A percentile compares a stretch with the other conserved stretches of the same genome.
phyloP scores from a whole-genome alignment of 768 basidiomycete genomes.

The Pleurotus ostreatus region DNA sequence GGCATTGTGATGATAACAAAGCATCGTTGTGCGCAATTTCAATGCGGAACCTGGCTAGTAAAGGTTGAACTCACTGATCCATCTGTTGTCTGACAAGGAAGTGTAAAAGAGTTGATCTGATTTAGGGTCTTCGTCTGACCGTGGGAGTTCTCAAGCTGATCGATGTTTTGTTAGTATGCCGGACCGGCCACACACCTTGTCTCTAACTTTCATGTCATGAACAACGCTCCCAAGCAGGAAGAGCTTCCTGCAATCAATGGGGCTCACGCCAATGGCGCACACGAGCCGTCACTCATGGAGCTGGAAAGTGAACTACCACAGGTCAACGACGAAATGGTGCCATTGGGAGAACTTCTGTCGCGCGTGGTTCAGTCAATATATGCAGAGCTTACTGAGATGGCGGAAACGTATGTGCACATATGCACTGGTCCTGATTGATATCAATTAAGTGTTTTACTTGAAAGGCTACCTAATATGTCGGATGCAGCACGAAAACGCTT shows the following conservation, averaged over 20 bases:
- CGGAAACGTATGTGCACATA: conserved; percentile 68
- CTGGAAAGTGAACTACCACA: conserved; percentile 72
- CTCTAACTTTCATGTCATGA: conserved; percentile 7
- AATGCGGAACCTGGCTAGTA: too few species aligned
- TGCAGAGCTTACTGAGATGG: conserved; percentile 75
- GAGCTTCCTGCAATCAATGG: conserved; percentile 19
- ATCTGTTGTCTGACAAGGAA: too few species aligned
- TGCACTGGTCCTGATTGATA: not conserved
- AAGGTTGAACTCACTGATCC: too few species aligned
- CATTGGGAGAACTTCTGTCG: conserved; percentile 70
- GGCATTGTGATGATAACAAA: too few species aligned
- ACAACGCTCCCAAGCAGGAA: conserved; percentile 3
- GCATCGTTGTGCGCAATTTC: too few species aligned
- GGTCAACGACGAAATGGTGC: conserved; percentile 70
- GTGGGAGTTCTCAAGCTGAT: not conserved
- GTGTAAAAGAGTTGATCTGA: too few species aligned
- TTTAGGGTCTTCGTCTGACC: not conserved
- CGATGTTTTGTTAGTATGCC: not conserved
- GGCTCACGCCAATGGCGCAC: conserved; percentile 20
- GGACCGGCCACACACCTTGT: not conserved
- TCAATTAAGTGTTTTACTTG: conserved; percentile 5
- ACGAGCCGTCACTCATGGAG: conserved; percentile 41
- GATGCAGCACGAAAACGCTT: conserved; percentile 75
- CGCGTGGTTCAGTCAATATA: conserved; percentile 77
- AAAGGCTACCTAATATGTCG: conserved; percentile 77